Base-by-base conservation (phyloP, 2,329 filamentous ascomycete genomes). In the Aspergillus nomiae region DNA sequence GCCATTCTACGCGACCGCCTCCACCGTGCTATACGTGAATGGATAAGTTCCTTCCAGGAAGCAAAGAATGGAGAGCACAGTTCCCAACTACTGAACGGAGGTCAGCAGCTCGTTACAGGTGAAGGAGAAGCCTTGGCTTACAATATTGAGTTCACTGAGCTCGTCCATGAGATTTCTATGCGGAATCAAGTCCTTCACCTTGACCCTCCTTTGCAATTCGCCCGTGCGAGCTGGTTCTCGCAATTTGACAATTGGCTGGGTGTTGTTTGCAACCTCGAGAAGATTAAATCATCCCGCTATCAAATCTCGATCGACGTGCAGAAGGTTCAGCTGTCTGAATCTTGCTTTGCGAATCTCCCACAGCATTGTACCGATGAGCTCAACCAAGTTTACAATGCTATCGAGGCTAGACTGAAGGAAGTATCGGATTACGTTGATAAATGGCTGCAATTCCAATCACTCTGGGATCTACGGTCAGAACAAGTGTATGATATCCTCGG, bases 361-460 rank as follows among this genome's bases (percentile, higher is more conserved):
- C 88, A 89, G 62, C 87, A 91, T 73, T 98, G 94, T 77, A 92
- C 93, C 24, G 86, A 90, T 54, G 87, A 91, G 62, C 85, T 99
- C 24, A 86, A 89, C 53, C 86, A 89, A 64, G 94, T 96, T 0
- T 97, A 98, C 75, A 85, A 85, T 38, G 89, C 90, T 0, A 87
- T 99, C 11, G 94, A 98, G 77, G 87, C 87, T 67, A 96, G 95
- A 78, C 81, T 99, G 5, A 84, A 85, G 19, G 89, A 91, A 50
- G 92, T 98, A 36, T 87, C 91, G 43, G 84, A 85, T 4, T 99
- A 99, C 70, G 92, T 99, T 11, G 93, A 97, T 75, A 96, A 98
- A 78, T 99, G 95, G 95, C 84, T 99, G 53, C 95, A 97, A 71
- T 99, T 98, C 80, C 95, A 99, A 78, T 98, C 94, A 8, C 85